Evolutionary conservation across 352 stramenopile genomes (phyloP).

Genomic region (Phytopythium mirpurense): DNA sequence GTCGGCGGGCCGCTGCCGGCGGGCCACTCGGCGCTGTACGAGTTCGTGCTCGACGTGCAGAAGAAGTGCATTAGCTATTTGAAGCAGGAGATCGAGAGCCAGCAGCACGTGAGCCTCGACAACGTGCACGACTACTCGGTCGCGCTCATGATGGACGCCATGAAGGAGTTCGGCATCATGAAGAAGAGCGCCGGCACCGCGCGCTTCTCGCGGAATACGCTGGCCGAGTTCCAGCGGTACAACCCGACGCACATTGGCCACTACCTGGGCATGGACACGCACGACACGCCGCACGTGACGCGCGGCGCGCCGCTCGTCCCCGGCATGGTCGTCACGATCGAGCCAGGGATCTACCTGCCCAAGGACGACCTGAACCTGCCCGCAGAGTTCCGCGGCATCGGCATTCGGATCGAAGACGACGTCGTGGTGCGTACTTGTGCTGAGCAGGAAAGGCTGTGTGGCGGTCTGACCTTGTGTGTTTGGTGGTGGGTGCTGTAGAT

Average conservation of each 20-base stretch:
- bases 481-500: conserved; percentile 45
- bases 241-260: conserved; percentile 85
- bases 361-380: conserved; percentile 62
- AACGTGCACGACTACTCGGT: conserved; percentile 73
- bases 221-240: conserved; percentile 71
- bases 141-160: conserved; percentile 56
- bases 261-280: conserved; percentile 81
- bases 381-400: conserved; percentile 72
- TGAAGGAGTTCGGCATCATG: conserved; percentile 63
- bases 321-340: conserved; percentile 81
- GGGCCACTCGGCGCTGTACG: conserved; percentile 61
- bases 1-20: conserved; percentile 37
- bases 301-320: conserved; percentile 46
- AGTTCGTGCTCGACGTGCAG: conserved; percentile 75
- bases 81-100: conserved; percentile 29
- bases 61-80: conserved; percentile 65
- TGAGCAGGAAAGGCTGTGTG: neutral
- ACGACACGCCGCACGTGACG: conserved; percentile 74
- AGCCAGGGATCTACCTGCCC: conserved; percentile 81
- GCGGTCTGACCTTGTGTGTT: neutral
- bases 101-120: conserved; percentile 58
- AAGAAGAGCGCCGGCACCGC: conserved; percentile 21
- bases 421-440: conserved; percentile 39
- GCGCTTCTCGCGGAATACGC: conserved; percentile 22
- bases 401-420: conserved; percentile 85